Base-by-base conservation (phyloP, 106 monocot species). In the Allium sativum region DNA sequence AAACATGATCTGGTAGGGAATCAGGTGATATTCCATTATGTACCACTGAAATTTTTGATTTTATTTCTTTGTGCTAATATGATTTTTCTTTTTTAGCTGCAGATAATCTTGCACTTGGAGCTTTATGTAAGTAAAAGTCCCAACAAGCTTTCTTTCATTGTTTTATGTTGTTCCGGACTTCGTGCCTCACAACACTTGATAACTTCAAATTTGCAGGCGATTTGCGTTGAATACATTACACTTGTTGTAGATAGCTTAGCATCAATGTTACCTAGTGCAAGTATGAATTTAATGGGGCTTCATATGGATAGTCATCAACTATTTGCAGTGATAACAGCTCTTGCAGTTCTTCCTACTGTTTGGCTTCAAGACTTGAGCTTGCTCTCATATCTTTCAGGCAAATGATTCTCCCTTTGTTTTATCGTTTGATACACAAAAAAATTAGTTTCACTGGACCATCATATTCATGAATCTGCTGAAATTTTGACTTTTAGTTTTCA, bases 341-440 rank as follows among this genome's bases (percentile, higher is more conserved):
- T 82, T 4, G 66, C 59, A 17, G 59, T 87, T 55, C 86, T 87
- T 51, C 86, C 82, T 44, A 78, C 85, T 20, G 78, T 85, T 56
- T 81, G 75, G 77, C 70, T 75, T 9, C 71, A 66, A 65, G 76
- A 87, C 53, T 76, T 82, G 16, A 79, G 82, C 31, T 66, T 76
- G 50, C 64, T 87, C 3, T 79, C 86, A 41, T 87, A 82, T 31
- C 70, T 87, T 21, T 87, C 82, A 78, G 86, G 82, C n/a, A n/a
- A n/a, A n/a, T 87, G 44, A 45, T 61, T 18, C 21, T 40, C 13
- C 12, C 31, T 47, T 8, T 47, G 47, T 47, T 47, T 47, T 47
- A 8, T 47, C 12, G 47, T n/a, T n/a, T n/a, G n/a, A n/a, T n/a
- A n/a, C n/a, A n/a, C n/a, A n/a, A n/a, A n/a, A n/a, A n/a, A n/a